Evolutionary conservation across 73 alveolate species (phyloP).

Genomic region (Durusdinium trenchii): DNA sequence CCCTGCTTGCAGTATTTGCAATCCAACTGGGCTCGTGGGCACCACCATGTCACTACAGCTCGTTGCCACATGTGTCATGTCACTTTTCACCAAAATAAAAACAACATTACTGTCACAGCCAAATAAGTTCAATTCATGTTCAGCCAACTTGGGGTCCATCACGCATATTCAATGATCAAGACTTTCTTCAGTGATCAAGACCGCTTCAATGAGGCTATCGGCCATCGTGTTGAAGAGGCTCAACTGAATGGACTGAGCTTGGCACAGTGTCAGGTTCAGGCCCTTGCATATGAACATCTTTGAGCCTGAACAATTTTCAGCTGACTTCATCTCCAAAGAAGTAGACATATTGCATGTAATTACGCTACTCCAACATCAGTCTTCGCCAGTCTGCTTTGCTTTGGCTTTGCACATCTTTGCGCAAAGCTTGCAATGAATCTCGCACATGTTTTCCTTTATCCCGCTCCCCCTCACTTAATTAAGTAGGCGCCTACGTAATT

Average conservation of each 20-base stretch:
- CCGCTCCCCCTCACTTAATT: too few relatives aligned
- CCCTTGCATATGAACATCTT: slow-evolving; percentile 30
- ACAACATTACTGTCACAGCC: too few relatives aligned
- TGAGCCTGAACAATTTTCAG: slow-evolving; percentile 48
- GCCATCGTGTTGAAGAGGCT: background rate
- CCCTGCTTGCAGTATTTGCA: slow-evolving; percentile 90
- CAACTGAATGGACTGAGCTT: background rate
- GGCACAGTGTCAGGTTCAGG: slow-evolving; percentile 50
- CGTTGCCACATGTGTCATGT: too few relatives aligned
- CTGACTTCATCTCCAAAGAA: background rate
- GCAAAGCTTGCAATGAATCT: background rate
- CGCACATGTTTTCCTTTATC: background rate
- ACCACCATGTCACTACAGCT: too few relatives aligned
- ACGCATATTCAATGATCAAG: too few relatives aligned
- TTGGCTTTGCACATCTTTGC: background rate
- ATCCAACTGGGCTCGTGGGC: slow-evolving; percentile 51
- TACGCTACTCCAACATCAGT: background rate
- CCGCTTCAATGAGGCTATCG: background rate
- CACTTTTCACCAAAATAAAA: too few relatives aligned
- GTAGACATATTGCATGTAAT: background rate
- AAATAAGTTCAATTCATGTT: too few relatives aligned
- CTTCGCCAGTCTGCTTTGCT: background rate
- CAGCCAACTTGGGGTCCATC: too few relatives aligned
- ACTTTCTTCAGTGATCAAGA: too few relatives aligned
- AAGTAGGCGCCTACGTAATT: too few relatives aligned